Evolutionary conservation across 805 yeast species (phyloP), one percentile per base, ranked within the genome.

Genomic region (Novakomyces olei): DNA sequence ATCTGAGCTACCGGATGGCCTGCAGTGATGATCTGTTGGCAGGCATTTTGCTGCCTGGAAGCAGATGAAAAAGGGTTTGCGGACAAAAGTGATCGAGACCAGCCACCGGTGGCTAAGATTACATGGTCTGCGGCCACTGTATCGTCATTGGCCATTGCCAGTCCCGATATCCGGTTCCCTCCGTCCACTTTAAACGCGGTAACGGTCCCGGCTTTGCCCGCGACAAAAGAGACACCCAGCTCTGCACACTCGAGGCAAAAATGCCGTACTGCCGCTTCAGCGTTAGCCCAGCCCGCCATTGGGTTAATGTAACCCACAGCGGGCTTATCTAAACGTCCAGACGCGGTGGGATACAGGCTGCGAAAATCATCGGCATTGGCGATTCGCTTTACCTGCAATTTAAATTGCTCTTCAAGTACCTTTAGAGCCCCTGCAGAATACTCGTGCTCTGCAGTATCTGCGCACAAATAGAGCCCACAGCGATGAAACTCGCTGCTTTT

Each of bases 281-380:
- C 43, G 29, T 36, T 15, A 7, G 41, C 45, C 44, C 44, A 42
- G 7, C 45, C 45, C 8, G 45, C 42, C 9, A 27, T 37, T 16
- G 36, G 37, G 19, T 37, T 40, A 30, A 48, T 45, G 29, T 45
- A 49, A 37, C 10, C 39, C 44, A 14, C 44, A 42, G 16, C 46
- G 29, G 7, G 53, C 48, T 14, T 44, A 34, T 5, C 39, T 36
- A 26, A 51, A 50, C 26, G 46, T 47, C 15, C 50, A 45, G 12
- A 34, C 15, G 16, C 25, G 30, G 8, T 24, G n/a, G 9, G 32
- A 19, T 7, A 27, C 34, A 29, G 10, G 6, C 25, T 6, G n/a
- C 23, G 32, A 9, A 16, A 29, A 10, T 36, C 32, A 5, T 30
- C 33, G 4, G 29, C 33, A 16, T 17, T 14, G 7, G 16, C 6